phyloP scores from a whole-genome alignment of 441 rosid species.

The Bruguiera hainesii region DNA sequence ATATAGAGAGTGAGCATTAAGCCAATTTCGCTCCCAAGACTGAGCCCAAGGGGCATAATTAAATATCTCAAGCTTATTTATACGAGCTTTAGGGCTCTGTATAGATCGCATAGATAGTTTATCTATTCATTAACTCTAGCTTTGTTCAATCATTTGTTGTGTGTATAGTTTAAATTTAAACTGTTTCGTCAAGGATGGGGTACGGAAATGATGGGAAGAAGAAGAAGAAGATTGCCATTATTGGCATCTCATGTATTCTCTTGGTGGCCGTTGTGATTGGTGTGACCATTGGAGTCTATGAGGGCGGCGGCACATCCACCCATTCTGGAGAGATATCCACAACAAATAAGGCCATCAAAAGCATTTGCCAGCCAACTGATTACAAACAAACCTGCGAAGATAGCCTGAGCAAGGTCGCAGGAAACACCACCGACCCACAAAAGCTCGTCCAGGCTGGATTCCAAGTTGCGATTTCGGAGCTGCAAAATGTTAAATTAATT shows the following conservation, averaged over 20 bases:
- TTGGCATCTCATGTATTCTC: slow-evolving; percentile 45
- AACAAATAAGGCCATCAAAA: slow-evolving; percentile 41
- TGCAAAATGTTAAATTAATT: slow-evolving; percentile 17
- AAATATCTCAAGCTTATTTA: neutral
- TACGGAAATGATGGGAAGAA: slow-evolving; percentile 19
- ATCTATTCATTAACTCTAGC: neutral
- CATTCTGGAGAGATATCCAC: slow-evolving; percentile 14
- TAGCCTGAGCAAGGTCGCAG: slow-evolving; percentile 38
- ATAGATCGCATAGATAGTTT: neutral
- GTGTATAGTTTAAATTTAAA: neutral
- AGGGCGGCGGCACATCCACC: neutral
- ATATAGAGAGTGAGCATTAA: neutral
- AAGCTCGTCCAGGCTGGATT: slow-evolving; percentile 60
- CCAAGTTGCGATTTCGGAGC: slow-evolving; percentile 39
- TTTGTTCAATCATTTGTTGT: neutral
- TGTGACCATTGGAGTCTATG: slow-evolving; percentile 26
- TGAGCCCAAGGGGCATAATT: slow-evolving; percentile 23
- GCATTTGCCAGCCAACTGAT: slow-evolving; percentile 69
- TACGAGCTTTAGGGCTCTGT: slow-evolving; percentile 16
- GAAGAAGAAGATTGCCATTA: slow-evolving; percentile 43
- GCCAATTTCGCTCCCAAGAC: neutral
- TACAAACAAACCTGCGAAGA: slow-evolving; percentile 48
- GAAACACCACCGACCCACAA: slow-evolving; percentile 47
- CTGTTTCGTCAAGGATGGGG: slow-evolving; percentile 8
- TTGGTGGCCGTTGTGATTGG: slow-evolving; percentile 69